phyloP scores from a whole-genome alignment of 1,284 basidiomycete species.

The Pisolithus thermaeus region DNA sequence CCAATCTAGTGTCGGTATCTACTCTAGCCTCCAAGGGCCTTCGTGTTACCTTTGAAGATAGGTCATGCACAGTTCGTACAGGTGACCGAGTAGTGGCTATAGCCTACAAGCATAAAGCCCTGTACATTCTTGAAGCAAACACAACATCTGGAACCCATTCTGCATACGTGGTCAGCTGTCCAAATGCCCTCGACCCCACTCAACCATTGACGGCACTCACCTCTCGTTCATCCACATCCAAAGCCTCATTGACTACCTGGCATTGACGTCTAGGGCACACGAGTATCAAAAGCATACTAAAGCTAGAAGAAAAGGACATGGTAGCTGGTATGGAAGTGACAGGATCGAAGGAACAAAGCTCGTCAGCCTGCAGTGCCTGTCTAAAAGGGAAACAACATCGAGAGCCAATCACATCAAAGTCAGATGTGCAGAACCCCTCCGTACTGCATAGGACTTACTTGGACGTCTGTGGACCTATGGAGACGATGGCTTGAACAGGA shows the following conservation, averaged over 20 bases:
- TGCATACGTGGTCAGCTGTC: neutral
- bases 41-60: no score
- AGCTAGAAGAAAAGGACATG: slow-evolving; percentile 8
- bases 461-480: slow-evolving; percentile 6
- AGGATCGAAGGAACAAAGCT: slow-evolving; percentile 1
- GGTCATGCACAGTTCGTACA: no score
- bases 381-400: slow-evolving; percentile 4
- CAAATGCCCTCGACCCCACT: neutral
- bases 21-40: no score
- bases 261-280: slow-evolving; percentile 7
- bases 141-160: neutral
- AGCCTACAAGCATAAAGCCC: no score
- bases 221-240: neutral
- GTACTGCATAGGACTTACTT: slow-evolving; percentile 3
- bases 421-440: neutral
- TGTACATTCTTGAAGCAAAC: no score
- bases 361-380: neutral
- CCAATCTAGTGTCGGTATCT: neutral
- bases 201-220: neutral
- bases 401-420: neutral
- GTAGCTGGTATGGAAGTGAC: slow-evolving; percentile 8
- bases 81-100: no score
- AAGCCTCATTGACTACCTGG: slow-evolving; percentile 1
- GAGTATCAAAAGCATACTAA: neutral
- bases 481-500: neutral